Conservation (phyloP, 192 early-diverging fungal species). For the Dissophora ornata region DNA sequence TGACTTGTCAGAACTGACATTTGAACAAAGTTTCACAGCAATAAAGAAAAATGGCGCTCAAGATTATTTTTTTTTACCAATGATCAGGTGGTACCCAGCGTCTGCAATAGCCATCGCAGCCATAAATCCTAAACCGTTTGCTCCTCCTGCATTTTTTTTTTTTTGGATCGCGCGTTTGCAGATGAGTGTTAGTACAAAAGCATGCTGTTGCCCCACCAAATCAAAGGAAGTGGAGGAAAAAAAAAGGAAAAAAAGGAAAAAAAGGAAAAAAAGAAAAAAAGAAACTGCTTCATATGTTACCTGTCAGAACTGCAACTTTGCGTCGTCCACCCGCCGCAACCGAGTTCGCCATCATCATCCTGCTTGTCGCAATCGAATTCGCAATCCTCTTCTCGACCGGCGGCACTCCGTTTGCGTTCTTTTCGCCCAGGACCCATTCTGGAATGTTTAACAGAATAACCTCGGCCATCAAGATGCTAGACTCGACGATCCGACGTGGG, state of each 20-base stretch:
- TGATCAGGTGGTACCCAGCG: constrained; percentile 49
- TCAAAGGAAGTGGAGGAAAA: too few relatives aligned
- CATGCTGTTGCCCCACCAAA: background rate
- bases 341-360: constrained; percentile 3
- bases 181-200: background rate
- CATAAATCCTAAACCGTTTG: constrained; percentile 34
- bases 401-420: background rate
- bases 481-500: constrained; percentile 28
- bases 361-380: constrained; percentile 31
- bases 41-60: background rate
- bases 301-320: constrained; percentile 39
- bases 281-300: constrained; percentile 10
- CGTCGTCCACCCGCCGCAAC: constrained; percentile 29
- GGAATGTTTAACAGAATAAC: constrained; percentile 35
- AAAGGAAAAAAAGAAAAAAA: too few relatives aligned
- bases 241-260: too few relatives aligned
- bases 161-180: too few relatives aligned
- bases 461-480: constrained; percentile 21
- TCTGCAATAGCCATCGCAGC: constrained; percentile 41
- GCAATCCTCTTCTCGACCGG: constrained; percentile 31
- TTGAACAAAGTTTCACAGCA: background rate
- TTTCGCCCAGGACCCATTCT: constrained; percentile 40
- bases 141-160: too few relatives aligned
- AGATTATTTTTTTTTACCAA: constrained; percentile 15
- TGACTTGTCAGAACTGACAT: too few relatives aligned